Percentiles rank a stretch among this genome's conserved stretches.
Conservation (phyloP, 805 yeast genomes). For the Wickerhamiella spandovensis region DNA sequence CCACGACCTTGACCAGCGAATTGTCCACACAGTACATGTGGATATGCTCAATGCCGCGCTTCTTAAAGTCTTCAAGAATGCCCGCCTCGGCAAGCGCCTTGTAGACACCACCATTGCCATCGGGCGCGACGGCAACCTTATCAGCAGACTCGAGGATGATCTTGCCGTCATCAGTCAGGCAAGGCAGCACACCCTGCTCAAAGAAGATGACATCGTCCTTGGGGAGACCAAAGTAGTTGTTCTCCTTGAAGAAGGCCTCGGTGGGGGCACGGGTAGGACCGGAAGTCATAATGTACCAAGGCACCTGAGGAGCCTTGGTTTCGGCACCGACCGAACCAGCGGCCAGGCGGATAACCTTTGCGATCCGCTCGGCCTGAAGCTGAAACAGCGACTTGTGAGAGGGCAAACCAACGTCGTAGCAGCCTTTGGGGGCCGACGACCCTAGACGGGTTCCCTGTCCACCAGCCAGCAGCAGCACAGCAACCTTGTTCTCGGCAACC, state of each 20-base stretch:
- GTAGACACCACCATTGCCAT: slow-evolving; percentile 96
- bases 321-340: slow-evolving; percentile 6
- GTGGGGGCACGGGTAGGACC: slow-evolving; percentile 71
- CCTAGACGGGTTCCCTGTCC: slow-evolving; percentile 98
- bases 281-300: slow-evolving; percentile 94
- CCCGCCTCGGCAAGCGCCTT: slow-evolving; percentile 58
- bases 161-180: slow-evolving; percentile 61
- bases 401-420: slow-evolving; percentile 77
- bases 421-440: slow-evolving; percentile 83
- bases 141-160: slow-evolving; percentile 47
- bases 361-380: slow-evolving; percentile 79
- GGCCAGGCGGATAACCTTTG: slow-evolving; percentile 48
- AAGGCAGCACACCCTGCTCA: slow-evolving; percentile 92
- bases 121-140: slow-evolving; percentile 73
- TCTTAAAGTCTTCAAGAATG: slow-evolving; percentile 51
- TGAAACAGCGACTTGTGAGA: slow-evolving; percentile 77
- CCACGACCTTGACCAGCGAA: slow-evolving; percentile 81
- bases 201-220: slow-evolving; percentile 56
- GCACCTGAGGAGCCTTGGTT: slow-evolving; percentile 26
- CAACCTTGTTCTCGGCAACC: slow-evolving; percentile 62
- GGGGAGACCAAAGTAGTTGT: slow-evolving; percentile 60
- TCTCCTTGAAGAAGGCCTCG: slow-evolving; percentile 47
- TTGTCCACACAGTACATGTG: slow-evolving; percentile 98
- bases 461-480: slow-evolving; percentile 88
- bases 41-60: slow-evolving; percentile 67